phyloP scores from a whole-genome alignment of 768 basidiomycete species.

The Jaapia argillacea region DNA sequence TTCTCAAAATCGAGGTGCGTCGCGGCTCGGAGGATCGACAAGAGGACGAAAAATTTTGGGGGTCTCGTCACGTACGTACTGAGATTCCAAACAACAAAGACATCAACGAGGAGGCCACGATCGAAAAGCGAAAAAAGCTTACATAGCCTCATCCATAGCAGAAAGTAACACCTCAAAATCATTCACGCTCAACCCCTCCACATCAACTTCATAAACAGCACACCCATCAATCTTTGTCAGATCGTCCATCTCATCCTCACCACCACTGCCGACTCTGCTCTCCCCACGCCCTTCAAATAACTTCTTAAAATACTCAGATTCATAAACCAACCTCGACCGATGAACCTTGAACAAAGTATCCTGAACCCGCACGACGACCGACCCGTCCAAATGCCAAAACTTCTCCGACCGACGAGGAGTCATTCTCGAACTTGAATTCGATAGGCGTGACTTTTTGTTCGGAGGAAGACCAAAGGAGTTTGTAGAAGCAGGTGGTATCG shows the following conservation, averaged over 20 bases:
- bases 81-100: neutral
- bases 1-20: constrained; percentile 21
- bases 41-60: constrained; percentile 20
- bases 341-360: constrained; percentile 25
- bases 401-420: neutral
- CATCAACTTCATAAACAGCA: constrained; percentile 14
- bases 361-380: constrained; percentile 24
- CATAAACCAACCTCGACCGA: constrained; percentile 20
- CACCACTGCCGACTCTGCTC: neutral
- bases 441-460: too few species aligned
- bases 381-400: constrained; percentile 27
- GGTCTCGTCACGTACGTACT: constrained; percentile 14
- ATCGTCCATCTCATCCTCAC: neutral
- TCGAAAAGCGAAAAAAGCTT: constrained; percentile 5
- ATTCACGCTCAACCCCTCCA: constrained; percentile 11
- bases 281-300: constrained; percentile 9
- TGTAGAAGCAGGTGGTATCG: too few species aligned
- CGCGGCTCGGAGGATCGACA: constrained; percentile 25
- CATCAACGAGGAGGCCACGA: neutral
- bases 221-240: constrained; percentile 7
- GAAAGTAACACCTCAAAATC: constrained; percentile 25
- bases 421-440: too few species aligned
- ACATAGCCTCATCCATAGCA: constrained; percentile 24
- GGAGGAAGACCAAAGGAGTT: too few species aligned
- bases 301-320: constrained; percentile 23